phyloP scores from a whole-genome alignment of 331 rosid species.

The Acacia concinna region DNA sequence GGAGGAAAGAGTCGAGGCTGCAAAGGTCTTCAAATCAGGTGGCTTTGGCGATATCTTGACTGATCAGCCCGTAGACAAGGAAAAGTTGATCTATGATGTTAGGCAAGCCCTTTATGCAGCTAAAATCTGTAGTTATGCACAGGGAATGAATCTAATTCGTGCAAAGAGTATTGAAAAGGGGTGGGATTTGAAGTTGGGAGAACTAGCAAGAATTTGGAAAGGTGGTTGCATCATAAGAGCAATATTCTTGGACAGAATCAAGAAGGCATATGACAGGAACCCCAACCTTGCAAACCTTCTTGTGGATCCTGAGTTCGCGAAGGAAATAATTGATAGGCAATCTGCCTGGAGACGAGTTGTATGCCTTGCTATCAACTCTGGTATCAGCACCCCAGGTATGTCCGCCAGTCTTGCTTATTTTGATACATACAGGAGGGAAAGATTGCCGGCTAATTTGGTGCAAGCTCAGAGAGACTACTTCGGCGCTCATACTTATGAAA shows the following conservation, averaged over 20 bases:
- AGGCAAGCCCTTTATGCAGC: constrained; percentile 60
- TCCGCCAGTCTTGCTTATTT: constrained; percentile 70
- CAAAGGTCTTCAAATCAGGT: constrained; percentile 47
- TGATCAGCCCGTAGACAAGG: constrained; percentile 50
- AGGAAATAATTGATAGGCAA: constrained; percentile 53
- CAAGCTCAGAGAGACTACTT: constrained; percentile 56
- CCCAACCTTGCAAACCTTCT: constrained; percentile 54
- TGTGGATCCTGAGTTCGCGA: constrained; percentile 63
- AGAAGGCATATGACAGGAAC: constrained; percentile 61
- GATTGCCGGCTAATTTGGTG: constrained; percentile 56
- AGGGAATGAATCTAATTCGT: constrained; percentile 65
- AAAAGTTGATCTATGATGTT: constrained; percentile 54
- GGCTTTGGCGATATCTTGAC: constrained; percentile 39
- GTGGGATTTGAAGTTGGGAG: constrained; percentile 57
- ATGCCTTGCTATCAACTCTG: constrained; percentile 58
- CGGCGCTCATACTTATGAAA: constrained; percentile 50
- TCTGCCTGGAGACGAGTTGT: constrained; percentile 49
- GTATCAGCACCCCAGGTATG: constrained; percentile 66
- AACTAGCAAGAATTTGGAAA: constrained; percentile 66
- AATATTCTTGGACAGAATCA: constrained; percentile 55
- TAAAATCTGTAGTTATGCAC: constrained; percentile 65
- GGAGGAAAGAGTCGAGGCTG: constrained; percentile 62
- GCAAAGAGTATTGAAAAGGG: constrained; percentile 58
- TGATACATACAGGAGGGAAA: constrained; percentile 50
- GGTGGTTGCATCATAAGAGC: constrained; percentile 70